Conservation (phyloP, 257 asterid genomes). For the Agastache rugosa region DNA sequence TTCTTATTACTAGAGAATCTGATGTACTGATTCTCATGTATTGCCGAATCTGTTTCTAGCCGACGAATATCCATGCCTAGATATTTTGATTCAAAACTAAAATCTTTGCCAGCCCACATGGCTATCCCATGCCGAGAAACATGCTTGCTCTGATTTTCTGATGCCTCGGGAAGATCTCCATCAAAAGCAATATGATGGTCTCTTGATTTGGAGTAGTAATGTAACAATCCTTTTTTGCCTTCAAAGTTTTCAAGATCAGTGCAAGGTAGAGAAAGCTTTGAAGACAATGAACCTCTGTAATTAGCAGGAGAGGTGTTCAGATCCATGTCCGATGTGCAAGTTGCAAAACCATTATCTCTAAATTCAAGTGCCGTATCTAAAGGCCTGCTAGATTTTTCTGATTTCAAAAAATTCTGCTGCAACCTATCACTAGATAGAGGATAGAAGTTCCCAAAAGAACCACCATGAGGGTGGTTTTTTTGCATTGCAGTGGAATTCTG, state of each 20-base stretch:
- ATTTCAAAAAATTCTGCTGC: constrained; percentile 35
- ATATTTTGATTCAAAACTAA: constrained; percentile 33
- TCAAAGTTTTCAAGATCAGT: constrained; percentile 30
- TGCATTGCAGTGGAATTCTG: constrained; percentile 36
- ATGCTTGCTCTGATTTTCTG: constrained; percentile 37
- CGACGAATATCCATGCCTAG: constrained; percentile 23
- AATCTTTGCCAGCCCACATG: constrained; percentile 34
- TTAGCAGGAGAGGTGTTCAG: constrained; percentile 44
- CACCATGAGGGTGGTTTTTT: constrained; percentile 37
- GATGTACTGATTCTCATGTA: constrained; percentile 30
- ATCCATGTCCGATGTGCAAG: constrained; percentile 33
- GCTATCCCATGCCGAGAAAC: constrained; percentile 38
- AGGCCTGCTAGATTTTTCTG: constrained; percentile 35
- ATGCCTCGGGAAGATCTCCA: constrained; percentile 28
- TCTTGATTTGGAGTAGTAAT: constrained; percentile 36
- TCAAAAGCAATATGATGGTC: constrained; percentile 38
- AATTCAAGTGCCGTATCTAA: constrained; percentile 41
- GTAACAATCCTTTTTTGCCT: constrained; percentile 31
- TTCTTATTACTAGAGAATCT: constrained; percentile 29
- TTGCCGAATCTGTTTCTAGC: constrained; percentile 43
- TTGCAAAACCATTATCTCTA: constrained; percentile 26
- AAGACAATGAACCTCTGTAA: constrained; percentile 36
- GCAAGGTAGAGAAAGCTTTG: constrained; percentile 36
- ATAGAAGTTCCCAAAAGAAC: constrained; percentile 39
- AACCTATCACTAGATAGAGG: constrained; percentile 35